Conservation (phyloP, 1,284 basidiomycete species). For the Testicularia cyperi region DNA sequence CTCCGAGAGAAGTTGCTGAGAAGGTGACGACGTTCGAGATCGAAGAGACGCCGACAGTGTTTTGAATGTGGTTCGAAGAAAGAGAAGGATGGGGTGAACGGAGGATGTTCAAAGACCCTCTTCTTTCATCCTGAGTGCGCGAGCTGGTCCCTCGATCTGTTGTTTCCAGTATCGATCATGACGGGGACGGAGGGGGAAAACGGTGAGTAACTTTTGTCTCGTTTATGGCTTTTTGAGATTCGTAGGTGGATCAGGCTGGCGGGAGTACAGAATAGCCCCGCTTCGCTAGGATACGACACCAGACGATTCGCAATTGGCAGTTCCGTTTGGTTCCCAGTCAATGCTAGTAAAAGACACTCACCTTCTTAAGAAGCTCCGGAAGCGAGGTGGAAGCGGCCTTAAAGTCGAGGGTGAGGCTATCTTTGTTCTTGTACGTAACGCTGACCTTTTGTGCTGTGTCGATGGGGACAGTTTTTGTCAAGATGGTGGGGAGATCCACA, state of each 20-base stretch:
- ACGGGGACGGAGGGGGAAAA: not conserved
- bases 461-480: slow-evolving; percentile 16
- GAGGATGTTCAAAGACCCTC: slow-evolving; percentile 41
- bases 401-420: slow-evolving; percentile 20
- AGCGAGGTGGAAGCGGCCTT: slow-evolving; percentile 4
- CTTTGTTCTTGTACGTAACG: slow-evolving; percentile 39
- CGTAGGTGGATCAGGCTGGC: no score
- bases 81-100: no score
- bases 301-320: no score
- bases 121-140: slow-evolving; percentile 31
- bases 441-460: slow-evolving; percentile 18
- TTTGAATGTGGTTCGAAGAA: no score
- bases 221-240: not conserved
- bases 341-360: slow-evolving; percentile 1
- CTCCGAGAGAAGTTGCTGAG: no score
- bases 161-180: not conserved
- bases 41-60: no score
- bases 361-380: slow-evolving; percentile 27
- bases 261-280: not conserved
- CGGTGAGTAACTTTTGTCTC: not conserved
- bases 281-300: no score
- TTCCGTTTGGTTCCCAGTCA: not conserved
- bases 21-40: no score
- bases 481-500: slow-evolving; percentile 28
- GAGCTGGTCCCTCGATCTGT: slow-evolving; percentile 37